Conservation (phyloP, 352 stramenopile genomes). For the Globisporangium middletonii region DNA sequence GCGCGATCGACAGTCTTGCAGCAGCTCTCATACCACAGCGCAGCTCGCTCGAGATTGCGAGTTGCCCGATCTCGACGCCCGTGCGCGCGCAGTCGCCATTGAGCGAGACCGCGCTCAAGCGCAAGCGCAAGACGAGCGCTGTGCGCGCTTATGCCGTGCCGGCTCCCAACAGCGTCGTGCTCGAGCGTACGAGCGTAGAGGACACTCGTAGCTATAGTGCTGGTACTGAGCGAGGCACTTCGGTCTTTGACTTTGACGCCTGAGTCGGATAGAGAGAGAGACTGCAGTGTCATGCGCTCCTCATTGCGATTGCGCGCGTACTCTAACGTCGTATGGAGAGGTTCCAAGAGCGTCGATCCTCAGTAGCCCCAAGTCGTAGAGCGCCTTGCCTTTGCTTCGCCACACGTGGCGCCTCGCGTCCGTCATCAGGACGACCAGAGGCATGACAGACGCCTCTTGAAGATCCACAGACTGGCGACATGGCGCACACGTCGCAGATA, state of each 20-base stretch:
- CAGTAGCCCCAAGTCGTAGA: no score
- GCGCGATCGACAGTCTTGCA: neutral
- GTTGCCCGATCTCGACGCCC: neutral
- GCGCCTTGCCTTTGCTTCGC: no score
- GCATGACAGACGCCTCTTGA: no score
- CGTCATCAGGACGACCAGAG: no score
- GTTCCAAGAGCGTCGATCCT: no score
- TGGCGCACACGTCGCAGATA: no score
- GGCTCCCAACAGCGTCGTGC: neutral
- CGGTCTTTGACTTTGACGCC: constrained; percentile 3
- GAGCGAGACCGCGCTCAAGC: neutral
- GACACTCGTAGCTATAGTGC: neutral
- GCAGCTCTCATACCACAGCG: neutral
- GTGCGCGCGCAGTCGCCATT: no score
- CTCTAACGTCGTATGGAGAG: no score
- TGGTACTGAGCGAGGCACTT: neutral
- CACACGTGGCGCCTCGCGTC: no score
- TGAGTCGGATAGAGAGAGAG: neutral
- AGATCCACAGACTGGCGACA: no score
- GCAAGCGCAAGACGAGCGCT: neutral
- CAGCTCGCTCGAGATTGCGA: neutral
- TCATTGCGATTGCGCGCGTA: no score
- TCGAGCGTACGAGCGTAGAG: neutral
- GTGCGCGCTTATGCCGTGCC: neutral
- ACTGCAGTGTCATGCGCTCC: neutral